Conservation (phyloP, 805 yeast genomes). For the Kuraishia floccosa region DNA sequence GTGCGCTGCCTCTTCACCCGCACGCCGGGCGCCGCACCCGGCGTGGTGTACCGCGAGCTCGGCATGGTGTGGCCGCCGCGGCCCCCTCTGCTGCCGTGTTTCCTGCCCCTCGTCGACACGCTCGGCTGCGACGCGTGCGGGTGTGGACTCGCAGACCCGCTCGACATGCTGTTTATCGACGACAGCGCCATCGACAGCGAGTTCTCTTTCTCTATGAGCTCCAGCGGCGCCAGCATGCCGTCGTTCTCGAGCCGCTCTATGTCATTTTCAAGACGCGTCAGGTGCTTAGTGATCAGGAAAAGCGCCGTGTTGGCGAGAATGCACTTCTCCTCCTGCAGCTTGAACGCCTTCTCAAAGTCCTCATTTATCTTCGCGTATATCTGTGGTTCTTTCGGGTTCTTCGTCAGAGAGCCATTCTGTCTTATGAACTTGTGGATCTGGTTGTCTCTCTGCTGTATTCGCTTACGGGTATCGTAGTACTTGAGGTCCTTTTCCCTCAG, state of each 20-base stretch:
- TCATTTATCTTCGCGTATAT: constrained; percentile 55
- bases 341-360: constrained; percentile 47
- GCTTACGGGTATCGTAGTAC: constrained; percentile 52
- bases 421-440: constrained; percentile 75
- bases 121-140: background rate
- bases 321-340: constrained; percentile 68
- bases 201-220: constrained; percentile 7
- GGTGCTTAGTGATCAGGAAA: constrained; percentile 64
- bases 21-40: background rate
- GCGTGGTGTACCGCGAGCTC: background rate
- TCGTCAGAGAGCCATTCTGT: constrained; percentile 70
- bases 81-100: constrained; percentile 1
- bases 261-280: constrained; percentile 62
- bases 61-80: constrained; percentile 1
- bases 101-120: background rate
- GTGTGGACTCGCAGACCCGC: background rate
- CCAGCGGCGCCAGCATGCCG: constrained; percentile 60
- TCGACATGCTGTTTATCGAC: background rate
- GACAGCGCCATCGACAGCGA: constrained; percentile 1
- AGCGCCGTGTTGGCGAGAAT: constrained; percentile 76
- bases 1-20: background rate
- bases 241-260: constrained; percentile 67
- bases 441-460: constrained; percentile 62
- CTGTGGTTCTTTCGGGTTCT: constrained; percentile 72
- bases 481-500: constrained; percentile 58